Conservation (phyloP, 352 stramenopile genomes). For the Globisporangium orthogonon region DNA sequence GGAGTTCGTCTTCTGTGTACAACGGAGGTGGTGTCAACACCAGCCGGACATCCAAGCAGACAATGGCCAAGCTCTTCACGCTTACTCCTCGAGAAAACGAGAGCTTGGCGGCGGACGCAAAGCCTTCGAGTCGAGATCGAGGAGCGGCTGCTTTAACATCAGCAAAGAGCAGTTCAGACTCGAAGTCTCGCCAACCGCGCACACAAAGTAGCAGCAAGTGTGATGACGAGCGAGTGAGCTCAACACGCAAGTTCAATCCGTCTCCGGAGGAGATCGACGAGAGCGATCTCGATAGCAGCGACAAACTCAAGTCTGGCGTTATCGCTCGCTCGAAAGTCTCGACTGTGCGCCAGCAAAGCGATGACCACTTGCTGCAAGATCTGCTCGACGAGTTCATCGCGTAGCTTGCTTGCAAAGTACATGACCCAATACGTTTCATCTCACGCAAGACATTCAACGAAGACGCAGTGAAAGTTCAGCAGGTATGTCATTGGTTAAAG, state of each 20-base stretch:
- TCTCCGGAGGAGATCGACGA: conserved; percentile 30
- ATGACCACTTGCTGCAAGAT: conserved; percentile 54
- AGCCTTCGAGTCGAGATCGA: conserved; percentile 7
- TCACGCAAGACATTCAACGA: background rate
- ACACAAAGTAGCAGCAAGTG: background rate
- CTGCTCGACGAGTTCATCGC: conserved; percentile 68
- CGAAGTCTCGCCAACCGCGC: background rate
- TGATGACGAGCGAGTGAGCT: background rate
- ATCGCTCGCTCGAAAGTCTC: too few species aligned
- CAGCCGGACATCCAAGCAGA: conserved; percentile 5
- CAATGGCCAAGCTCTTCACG: conserved; percentile 8
- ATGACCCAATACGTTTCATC: too few species aligned
- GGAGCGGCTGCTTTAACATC: background rate
- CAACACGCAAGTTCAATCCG: conserved; percentile 22
- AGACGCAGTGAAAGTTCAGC: conserved; percentile 16
- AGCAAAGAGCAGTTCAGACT: background rate
- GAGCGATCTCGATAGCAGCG: conserved; percentile 14
- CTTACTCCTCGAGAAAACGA: conserved; percentile 14
- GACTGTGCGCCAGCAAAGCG: conserved; percentile 12
- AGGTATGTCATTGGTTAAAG: conserved; percentile 30
- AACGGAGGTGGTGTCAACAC: background rate
- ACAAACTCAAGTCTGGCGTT: background rate
- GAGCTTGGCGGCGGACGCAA: conserved; percentile 12
- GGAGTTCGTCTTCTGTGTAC: conserved; percentile 4
- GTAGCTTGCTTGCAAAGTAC: too few species aligned